Conservation (phyloP, 78 protist genomes). For the Trichosphaerium sp. region DNA sequence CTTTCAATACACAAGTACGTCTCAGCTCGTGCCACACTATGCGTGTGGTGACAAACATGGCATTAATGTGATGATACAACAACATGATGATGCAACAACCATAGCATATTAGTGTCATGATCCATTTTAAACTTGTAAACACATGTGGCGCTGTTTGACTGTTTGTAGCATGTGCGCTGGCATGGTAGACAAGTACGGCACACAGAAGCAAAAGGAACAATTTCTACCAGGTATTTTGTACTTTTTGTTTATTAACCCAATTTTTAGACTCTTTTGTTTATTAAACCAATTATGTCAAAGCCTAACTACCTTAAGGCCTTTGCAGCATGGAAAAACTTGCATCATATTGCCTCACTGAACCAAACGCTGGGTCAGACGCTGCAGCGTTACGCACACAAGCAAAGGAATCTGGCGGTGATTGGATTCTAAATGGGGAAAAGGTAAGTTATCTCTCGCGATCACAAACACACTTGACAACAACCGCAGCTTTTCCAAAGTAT, state of each 20-base stretch:
- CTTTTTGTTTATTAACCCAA: neutral
- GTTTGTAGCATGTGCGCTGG: slow-evolving; percentile 65
- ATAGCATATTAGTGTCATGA: neutral
- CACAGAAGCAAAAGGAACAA: slow-evolving; percentile 40
- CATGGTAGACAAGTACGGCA: slow-evolving; percentile 72
- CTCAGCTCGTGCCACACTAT: neutral
- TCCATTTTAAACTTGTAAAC: neutral
- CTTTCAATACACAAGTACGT: slow-evolving; percentile 71
- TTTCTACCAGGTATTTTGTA: slow-evolving; percentile 48
- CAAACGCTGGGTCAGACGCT: slow-evolving; percentile 79
- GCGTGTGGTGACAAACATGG: neutral
- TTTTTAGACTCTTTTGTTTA: neutral
- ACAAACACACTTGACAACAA: no score
- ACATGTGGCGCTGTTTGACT: no score
- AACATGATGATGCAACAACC: neutral
- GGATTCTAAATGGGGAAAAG: slow-evolving; percentile 73
- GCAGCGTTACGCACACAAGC: slow-evolving; percentile 70
- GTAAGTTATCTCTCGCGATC: no score
- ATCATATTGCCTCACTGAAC: slow-evolving; percentile 85
- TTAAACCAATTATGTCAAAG: neutral
- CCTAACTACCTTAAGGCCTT: slow-evolving; percentile 24
- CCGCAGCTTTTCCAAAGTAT: no score
- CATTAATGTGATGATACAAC: neutral
- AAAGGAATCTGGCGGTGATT: slow-evolving; percentile 52
- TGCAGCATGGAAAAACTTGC: slow-evolving; percentile 1